Evolutionary conservation across 768 basidiomycete species (phyloP).

Genomic region (Mycena kentingensis): DNA sequence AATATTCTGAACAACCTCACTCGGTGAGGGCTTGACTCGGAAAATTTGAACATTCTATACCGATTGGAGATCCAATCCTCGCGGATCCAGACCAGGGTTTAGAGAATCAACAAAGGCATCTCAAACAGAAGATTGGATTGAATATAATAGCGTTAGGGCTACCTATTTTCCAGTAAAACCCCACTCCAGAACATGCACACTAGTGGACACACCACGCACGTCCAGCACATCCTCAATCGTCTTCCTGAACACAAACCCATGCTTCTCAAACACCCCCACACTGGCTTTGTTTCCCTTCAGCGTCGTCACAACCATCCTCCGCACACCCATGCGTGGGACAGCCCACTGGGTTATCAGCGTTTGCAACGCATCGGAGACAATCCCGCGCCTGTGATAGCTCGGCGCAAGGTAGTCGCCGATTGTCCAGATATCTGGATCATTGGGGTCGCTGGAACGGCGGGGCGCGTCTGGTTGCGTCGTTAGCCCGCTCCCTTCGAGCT

Average conservation of each 20-base stretch:
- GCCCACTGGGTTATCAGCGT: slow-evolving; percentile 60
- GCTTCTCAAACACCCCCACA: slow-evolving; percentile 68
- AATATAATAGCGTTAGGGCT: too few species aligned
- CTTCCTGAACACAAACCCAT: slow-evolving; percentile 49
- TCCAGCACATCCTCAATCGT: slow-evolving; percentile 41
- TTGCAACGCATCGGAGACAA: slow-evolving; percentile 68
- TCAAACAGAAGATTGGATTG: too few species aligned
- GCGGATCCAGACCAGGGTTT: too few species aligned
- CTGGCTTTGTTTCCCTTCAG: slow-evolving; percentile 61
- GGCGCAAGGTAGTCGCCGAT: slow-evolving; percentile 66
- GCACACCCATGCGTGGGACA: slow-evolving; percentile 63
- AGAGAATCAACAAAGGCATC: too few species aligned
- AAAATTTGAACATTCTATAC: too few species aligned
- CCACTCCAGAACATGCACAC: slow-evolving; percentile 41
- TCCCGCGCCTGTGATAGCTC: slow-evolving; percentile 65
- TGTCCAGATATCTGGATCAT: slow-evolving; percentile 62
- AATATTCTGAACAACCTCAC: too few species aligned
- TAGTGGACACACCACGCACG: slow-evolving; percentile 40
- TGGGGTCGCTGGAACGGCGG: slow-evolving; percentile 28
- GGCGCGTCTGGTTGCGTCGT: slow-evolving; percentile 41
- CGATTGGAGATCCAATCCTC: too few species aligned
- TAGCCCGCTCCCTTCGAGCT: slow-evolving; percentile 29
- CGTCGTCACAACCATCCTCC: slow-evolving; percentile 45
- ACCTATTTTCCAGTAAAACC: too few species aligned
- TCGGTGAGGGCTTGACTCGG: too few species aligned